Base-by-base conservation (phyloP, 2,329 filamentous ascomycete species). In the Colletotrichum liriopes region DNA sequence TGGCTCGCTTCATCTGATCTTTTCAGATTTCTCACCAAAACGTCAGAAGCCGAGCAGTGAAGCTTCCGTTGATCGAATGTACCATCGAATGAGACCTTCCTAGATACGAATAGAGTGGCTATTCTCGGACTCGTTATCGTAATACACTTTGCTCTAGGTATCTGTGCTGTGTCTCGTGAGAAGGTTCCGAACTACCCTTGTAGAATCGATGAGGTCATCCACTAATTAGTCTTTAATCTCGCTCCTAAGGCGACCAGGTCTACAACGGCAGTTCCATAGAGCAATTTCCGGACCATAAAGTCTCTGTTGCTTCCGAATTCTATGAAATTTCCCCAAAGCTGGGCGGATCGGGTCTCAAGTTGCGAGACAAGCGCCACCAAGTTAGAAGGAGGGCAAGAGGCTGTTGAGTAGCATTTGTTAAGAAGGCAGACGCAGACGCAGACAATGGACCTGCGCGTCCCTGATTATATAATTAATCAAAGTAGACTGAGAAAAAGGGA, bases 1-100 rank as follows among this genome's bases (percentile, higher is more conserved):
- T 41, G 41, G n/a, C 58, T 61, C 43, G 43, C 60, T 29, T 51
- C 60, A 52, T 51, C 60, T 63, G 45, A 63, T 63, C 5, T 41
- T 16, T 11, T 14, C 45, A 18, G 6, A 18, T 20, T 20, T 32
- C n/a, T n/a, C 32, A 32, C 11, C n/a, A 11, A 51, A 37, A 8
- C 45, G 32, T 41, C 16, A 12, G 1, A 39, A 14, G n/a, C 45
- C 14, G 4, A 32, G 52, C 32, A 55, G 11, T 14, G 14, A 8
- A 16, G 7, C 12, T 9, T 20, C 20, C 11, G n/a, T 20, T 16
- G 12, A 52, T n/a, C 32, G 23, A 32, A 52, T n/a, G 9, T 2
- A 20, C 9, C n/a, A 12, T 51, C 60, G n/a, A 29, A 52, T 62
- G 45, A 7, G 35, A 29, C 5, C 5, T 62, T 1, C 1, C 5